These are phyloP conservation scores for Aspergillus diversus DNA, from an alignment of 495 filamentous ascomycete species.

Conservation along the genomic window DNA sequence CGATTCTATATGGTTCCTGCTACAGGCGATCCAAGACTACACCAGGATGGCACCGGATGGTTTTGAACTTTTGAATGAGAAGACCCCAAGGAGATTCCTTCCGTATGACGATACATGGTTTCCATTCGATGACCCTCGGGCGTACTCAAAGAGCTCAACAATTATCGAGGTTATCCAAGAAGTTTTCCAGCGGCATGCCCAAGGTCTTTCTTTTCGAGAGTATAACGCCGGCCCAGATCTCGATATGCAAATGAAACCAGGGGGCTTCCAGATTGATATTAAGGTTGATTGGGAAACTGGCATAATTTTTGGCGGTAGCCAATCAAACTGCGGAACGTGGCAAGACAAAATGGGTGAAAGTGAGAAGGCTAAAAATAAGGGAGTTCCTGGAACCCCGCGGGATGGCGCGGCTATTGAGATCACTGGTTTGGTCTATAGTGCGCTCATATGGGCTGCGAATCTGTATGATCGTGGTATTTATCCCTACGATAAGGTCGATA, in stretches of 20 bases:
- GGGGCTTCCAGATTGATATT: conserved; percentile 90
- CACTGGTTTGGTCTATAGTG: conserved; percentile 88
- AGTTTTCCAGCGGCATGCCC: conserved; percentile 85
- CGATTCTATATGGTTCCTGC: conserved; percentile 96
- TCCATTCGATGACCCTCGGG: conserved; percentile 72
- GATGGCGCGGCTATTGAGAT: conserved; percentile 97
- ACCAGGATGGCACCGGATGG: conserved; percentile 81
- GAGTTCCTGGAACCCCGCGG: conserved; percentile 91
- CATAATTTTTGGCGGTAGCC: conserved; percentile 90
- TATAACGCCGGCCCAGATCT: conserved; percentile 88
- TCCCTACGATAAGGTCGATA: conserved; percentile 69
- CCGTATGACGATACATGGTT: conserved; percentile 97
- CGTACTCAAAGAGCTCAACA: conserved; percentile 80
- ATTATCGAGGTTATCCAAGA: conserved; percentile 92
- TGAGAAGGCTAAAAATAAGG: conserved; percentile 85
- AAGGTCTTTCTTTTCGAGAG: conserved; percentile 87
- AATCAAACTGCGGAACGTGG: conserved; percentile 97
- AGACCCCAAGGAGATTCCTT: conserved; percentile 83
- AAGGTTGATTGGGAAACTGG: conserved; percentile 92
- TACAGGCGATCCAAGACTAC: conserved; percentile 95
- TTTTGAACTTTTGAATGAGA: conserved; percentile 70
- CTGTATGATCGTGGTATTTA: conserved; percentile 70
- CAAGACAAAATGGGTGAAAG: conserved; percentile 99
- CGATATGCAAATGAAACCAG: conserved; percentile 90
- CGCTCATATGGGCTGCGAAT: conserved; percentile 74